Base-by-base conservation (phyloP, 176 grass and related monocot species). In the Eleusine indica region DNA sequence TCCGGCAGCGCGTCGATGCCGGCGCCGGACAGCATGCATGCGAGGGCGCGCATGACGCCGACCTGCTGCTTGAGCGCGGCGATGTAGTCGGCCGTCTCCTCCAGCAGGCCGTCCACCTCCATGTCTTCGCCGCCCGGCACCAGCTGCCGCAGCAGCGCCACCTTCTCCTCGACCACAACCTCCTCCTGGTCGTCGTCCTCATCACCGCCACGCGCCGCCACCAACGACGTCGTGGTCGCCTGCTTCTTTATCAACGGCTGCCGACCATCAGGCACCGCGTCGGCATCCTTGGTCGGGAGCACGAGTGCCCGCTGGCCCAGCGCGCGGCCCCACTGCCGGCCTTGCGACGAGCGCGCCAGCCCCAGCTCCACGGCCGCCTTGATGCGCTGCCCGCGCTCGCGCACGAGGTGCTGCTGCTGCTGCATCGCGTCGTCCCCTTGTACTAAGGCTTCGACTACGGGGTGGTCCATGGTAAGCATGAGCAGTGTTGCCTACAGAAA, bases 41-140 rank as follows among this genome's bases (percentile, higher is more conserved):
- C 82, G 60, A 97, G 84, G 53, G 87, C 79, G 49, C 91, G 80
- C 94, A 97, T 97, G 65, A 86, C 94, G 73, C 87, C 81, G 67
- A 97, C 94, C 86, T 94, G 94, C 51, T 78, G 75, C 47, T 77
- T 79, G 74, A 97, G 86, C 32, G 91, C 87, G 37, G 87, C 79
- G 74, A 97, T 91, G 80, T 97, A 97, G 84, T 91, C 94, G 3
- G 91, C 94, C 57, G 94, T 94, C 89, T 97, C 94, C 51, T 97
- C 91, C 43, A 97, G 82, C 67, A 97, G 66, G 21, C 71, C 83
- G 22, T 97, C 94, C 58, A 88, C 82, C 18, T 78, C 82, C 86
- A 94, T 80, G 37, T 73, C 89, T 49, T 94, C 87, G 40, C 91
- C 91, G 39, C 91, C 91, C 0, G 94, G 94, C n/a, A 97, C 91